Conservation (phyloP, 768 basidiomycete genomes). For the Boletus pseudo-olivaceus region DNA sequence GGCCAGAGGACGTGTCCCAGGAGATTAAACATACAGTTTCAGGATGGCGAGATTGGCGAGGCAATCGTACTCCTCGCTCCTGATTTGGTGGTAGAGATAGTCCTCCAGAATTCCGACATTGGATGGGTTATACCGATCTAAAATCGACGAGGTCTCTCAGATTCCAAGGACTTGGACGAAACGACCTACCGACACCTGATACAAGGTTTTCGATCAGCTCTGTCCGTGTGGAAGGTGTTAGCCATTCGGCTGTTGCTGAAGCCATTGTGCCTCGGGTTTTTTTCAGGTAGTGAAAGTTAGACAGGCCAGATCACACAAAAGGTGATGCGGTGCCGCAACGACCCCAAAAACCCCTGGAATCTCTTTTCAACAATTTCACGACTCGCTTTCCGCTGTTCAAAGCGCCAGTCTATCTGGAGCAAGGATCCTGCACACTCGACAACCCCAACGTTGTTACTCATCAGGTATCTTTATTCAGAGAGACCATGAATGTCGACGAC, state of each 20-base stretch:
- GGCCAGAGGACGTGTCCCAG: not conserved
- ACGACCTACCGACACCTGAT: conserved; percentile 75
- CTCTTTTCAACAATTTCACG: not conserved
- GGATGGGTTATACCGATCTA: conserved; percentile 96
- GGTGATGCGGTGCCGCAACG: not conserved
- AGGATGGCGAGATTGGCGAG: conserved; percentile 93
- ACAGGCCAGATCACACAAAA: not conserved
- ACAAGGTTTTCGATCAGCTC: conserved; percentile 89
- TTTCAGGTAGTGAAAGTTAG: conserved; percentile 4
- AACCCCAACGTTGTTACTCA: not conserved
- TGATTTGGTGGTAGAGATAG: conserved; percentile 92
- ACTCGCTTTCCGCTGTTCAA: not conserved
- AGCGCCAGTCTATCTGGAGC: not conserved
- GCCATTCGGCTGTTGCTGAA: conserved; percentile 56
- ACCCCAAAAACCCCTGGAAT: conserved; percentile 9
- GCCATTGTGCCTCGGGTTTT: conserved; percentile 18
- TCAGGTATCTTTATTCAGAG: not conserved
- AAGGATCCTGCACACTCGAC: not conserved
- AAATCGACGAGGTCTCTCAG: conserved; percentile 1
- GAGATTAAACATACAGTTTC: conserved; percentile 61
- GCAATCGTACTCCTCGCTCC: conserved; percentile 88
- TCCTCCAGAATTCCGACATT: conserved; percentile 94
- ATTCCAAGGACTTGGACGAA: not conserved
- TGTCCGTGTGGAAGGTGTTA: conserved; percentile 71
- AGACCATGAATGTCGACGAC: conserved; percentile 17